Evolutionary conservation across 2,329 filamentous ascomycete genomes (phyloP), one percentile per base, ranked within the genome.

Genomic region (Paraphoma sp.): DNA sequence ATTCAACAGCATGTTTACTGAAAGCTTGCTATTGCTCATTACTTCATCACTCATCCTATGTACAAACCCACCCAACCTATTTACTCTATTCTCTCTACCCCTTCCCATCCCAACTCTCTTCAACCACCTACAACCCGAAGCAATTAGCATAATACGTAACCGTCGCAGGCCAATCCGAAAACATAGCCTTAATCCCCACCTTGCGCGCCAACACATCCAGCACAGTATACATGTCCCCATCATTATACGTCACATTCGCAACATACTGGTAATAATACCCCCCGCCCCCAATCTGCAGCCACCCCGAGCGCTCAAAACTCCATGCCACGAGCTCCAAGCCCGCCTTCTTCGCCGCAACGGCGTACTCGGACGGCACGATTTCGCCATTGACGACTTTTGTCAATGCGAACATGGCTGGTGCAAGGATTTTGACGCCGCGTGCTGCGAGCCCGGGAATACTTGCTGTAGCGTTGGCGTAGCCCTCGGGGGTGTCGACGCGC

Each of bases 101-200:
- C n/a, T 52, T 23, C 17, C 40, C 8, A 50, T 3, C 3, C 18
- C 33, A 7, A 41, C 16, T 12, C 47, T 6, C 9, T 23, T 6
- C 0, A 36, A 36, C 8, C 6, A 14, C 48, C 41, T 69, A 71
- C 48, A 79, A 57, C 1, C 78, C 83, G 62, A 90, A 86, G 76
- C 89, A 91, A 67, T 89, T 91, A 61, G 88, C 89, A 74, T 89
- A 91, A 63, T 88, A 91, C 0, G 87, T 89, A 7, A 86, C 83
- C 0, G 88, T 89, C 10, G 86, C 85, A 14, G 84, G 84, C 89
- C 89, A 91, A 71, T 91, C 89, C 4, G 84, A 83, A 65, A 91
- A 91, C 59, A 91, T 81, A 4, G 81, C 87, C 30, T 78, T 74
- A 12, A 89, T 84, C 0, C 84, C 83, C 9, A 91, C 84, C 64